phyloP scores from a whole-genome alignment of 2,329 filamentous ascomycete species.

The Diplodia corticola region DNA sequence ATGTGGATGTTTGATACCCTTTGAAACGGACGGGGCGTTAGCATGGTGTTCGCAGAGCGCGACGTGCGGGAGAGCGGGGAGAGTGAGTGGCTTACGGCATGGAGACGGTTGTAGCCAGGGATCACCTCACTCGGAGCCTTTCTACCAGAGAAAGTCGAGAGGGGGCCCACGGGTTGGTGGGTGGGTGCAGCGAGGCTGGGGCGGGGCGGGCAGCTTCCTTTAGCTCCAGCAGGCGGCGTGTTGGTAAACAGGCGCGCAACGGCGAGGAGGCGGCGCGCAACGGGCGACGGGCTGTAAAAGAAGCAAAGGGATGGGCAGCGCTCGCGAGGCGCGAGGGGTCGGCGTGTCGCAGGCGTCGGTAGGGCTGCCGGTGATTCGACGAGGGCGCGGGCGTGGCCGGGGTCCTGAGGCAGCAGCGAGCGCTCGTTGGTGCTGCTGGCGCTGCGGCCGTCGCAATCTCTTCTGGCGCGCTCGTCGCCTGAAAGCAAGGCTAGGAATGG shows the following conservation, averaged over 20 bases:
- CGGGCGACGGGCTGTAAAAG: neutral
- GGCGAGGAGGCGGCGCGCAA: neutral
- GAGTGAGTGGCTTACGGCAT: slow-evolving; percentile 46
- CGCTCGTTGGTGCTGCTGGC: slow-evolving; percentile 17
- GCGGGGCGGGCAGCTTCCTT: neutral
- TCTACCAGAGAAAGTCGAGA: slow-evolving; percentile 43
- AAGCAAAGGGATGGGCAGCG: slow-evolving; percentile 4
- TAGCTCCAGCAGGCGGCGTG: slow-evolving; percentile 16
- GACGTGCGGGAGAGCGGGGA: slow-evolving; percentile 33
- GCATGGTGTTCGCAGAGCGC: slow-evolving; percentile 30
- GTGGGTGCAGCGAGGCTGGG: neutral
- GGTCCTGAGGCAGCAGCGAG: slow-evolving; percentile 4
- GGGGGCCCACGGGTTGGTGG: slow-evolving; percentile 29
- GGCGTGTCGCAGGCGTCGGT: slow-evolving; percentile 20
- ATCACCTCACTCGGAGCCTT: slow-evolving; percentile 39
- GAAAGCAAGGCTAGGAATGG: slow-evolving; percentile 17
- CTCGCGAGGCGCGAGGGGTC: neutral
- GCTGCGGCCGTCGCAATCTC: slow-evolving; percentile 17
- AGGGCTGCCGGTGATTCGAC: slow-evolving; percentile 22
- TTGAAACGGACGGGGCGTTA: slow-evolving; percentile 30
- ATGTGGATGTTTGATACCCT: slow-evolving; percentile 41
- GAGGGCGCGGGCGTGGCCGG: neutral
- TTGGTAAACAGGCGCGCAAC: slow-evolving; percentile 19
- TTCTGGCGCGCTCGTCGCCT: slow-evolving; percentile 16
- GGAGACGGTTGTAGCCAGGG: slow-evolving; percentile 32